Evolutionary conservation across 2,329 filamentous ascomycete species (phyloP), one percentile per base, ranked within the genome.

Genomic region (Gnomoniopsis smithogilvyi): DNA sequence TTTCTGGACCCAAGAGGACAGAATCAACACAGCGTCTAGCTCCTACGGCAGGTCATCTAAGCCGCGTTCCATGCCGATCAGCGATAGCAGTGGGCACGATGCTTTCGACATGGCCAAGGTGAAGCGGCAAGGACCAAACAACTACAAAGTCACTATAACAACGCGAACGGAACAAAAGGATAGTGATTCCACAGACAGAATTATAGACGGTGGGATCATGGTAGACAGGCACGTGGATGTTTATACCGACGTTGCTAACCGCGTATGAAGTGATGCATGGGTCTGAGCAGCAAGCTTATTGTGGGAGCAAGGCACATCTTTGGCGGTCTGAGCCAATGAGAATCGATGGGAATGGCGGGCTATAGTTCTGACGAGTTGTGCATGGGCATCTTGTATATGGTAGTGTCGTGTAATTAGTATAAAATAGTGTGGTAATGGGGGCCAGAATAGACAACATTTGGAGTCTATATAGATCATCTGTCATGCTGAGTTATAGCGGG

Each of bases 61-160:
- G 34, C 49, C 58, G 3, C 19, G 46, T 11, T 19, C 15, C 6
- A 38, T 59, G 2, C 58, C 58, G 3, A 52, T 48, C 15, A 51
- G 19, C 22, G 24, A 55, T 12, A 56, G 58, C 45, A 36, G 43
- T 1, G n/a, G n/a, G n/a, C 43, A 56, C 48, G 58, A 59, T 34
- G 52, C 52, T 1, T 59, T 59, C 22, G 58, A 59, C 24, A 59
- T 59, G 58, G 26, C 26, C 21, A 54, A 54, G 22, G 33, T 17
- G 15, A 47, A 26, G 19, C 49, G 41, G 19, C 24, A 24, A 12
- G 15, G 2, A 6, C 38, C 17, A 4, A 22, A 48, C 21, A 46
- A 50, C 26, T 51, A 59, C n/a, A 50, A 46, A n/a, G 48, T 51
- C 26, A 59, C 49, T 6, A 56, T 59, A 41, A 38, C 58, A 41